phyloP scores from a whole-genome alignment of 140 eudicot genomes.

The Senecio squalidus region DNA sequence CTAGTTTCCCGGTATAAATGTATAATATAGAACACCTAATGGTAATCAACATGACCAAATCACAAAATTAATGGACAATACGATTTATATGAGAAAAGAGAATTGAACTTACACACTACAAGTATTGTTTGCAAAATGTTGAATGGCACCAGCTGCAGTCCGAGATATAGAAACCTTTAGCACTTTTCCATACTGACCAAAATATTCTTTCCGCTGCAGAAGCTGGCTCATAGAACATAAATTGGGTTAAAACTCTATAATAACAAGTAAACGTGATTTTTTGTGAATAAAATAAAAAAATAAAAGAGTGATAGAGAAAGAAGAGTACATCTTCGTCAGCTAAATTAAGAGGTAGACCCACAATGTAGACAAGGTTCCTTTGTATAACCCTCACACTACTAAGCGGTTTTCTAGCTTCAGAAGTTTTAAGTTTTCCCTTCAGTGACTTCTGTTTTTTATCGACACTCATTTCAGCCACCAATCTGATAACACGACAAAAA shows the following conservation, averaged over 20 bases:
- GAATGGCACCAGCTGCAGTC: slow-evolving; percentile 91
- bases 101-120: slow-evolving; percentile 89
- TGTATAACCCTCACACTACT: slow-evolving; percentile 93
- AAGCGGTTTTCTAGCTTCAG: slow-evolving; percentile 88
- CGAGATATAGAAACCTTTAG: slow-evolving; percentile 95
- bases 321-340: slow-evolving; percentile 87
- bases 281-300: background rate
- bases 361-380: slow-evolving; percentile 89
- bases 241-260: background rate
- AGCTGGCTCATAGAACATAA: slow-evolving; percentile 45
- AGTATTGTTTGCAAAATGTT: slow-evolving; percentile 86
- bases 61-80: too few species aligned
- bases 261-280: background rate
- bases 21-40: too few species aligned
- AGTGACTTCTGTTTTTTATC: slow-evolving; percentile 78
- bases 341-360: slow-evolving; percentile 84
- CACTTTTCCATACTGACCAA: slow-evolving; percentile 95
- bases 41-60: slow-evolving; percentile 3
- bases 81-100: background rate
- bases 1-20: too few species aligned
- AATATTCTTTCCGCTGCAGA: slow-evolving; percentile 79
- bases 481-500: slow-evolving; percentile 31
- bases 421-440: slow-evolving; percentile 71
- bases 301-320: slow-evolving; percentile 1
- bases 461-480: slow-evolving; percentile 75